Percentiles rank a stretch among this genome's conserved stretches.
These are phyloP conservation scores for Exophiala viscosa DNA, from an alignment of 2,329 filamentous ascomycete genomes.

Conservation along the genomic window DNA sequence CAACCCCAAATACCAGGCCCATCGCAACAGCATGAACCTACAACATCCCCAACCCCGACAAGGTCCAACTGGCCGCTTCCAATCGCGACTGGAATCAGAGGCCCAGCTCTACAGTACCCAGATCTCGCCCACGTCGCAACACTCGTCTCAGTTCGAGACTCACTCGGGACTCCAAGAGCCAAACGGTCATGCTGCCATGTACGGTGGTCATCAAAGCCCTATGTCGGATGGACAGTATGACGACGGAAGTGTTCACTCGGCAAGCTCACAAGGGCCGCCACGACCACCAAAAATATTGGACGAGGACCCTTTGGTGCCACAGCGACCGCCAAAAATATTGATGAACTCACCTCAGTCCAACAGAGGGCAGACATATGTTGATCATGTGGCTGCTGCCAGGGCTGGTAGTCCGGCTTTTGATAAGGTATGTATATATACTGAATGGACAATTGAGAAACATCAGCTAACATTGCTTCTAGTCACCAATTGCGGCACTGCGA, in stretches of 20 bases:
- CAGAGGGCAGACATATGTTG: constrained; percentile 37
- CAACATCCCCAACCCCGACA: constrained; percentile 63
- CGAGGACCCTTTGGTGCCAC: constrained; percentile 58
- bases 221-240: constrained; percentile 39
- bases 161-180: constrained; percentile 12
- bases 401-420: constrained; percentile 29
- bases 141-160: constrained; percentile 42
- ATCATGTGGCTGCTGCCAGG: constrained; percentile 40
- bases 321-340: constrained; percentile 40
- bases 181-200: constrained; percentile 20
- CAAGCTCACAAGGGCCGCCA: constrained; percentile 40
- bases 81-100: constrained; percentile 59
- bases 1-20: constrained; percentile 62
- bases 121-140: constrained; percentile 37
- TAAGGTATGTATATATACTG: constrained; percentile 26
- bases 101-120: constrained; percentile 50
- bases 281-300: constrained; percentile 54
- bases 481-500: constrained; percentile 28
- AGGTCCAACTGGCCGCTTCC: constrained; percentile 59
- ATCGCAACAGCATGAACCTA: constrained; percentile 61
- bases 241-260: constrained; percentile 24
- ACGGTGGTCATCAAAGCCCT: constrained; percentile 42
- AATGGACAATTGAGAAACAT: constrained; percentile 1
- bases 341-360: constrained; percentile 33
- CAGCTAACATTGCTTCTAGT: constrained; percentile 16